phyloP scores from a whole-genome alignment of 441 rosid species.

The Erodium trifolium region DNA sequence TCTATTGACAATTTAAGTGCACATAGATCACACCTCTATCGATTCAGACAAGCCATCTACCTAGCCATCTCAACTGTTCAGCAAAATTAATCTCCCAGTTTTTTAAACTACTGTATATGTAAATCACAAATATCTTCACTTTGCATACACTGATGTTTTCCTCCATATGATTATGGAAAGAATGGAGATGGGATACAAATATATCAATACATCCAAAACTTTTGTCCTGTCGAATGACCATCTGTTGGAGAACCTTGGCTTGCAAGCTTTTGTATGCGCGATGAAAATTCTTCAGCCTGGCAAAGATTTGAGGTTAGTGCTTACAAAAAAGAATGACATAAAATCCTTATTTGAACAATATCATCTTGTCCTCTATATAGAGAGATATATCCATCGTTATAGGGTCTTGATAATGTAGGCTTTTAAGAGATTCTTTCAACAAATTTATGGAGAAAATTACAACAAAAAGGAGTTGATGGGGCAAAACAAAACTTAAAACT shows the following conservation, averaged over 20 bases:
- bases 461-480: not conserved
- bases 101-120: not conserved
- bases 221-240: constrained; percentile 46
- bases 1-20: not conserved
- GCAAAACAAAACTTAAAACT: not conserved
- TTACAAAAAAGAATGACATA: not conserved
- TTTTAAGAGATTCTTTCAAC: not conserved
- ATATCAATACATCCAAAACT: constrained; percentile 58
- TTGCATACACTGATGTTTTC: no score
- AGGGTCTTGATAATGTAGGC: not conserved
- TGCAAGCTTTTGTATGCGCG: constrained; percentile 65
- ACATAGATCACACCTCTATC: not conserved
- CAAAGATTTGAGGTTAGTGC: constrained; percentile 17
- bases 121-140: not conserved
- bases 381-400: not conserved
- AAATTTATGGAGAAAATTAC: not conserved
- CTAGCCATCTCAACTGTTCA: not conserved
- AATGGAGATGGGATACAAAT: not conserved
- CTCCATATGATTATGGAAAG: not conserved
- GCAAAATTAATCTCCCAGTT: not conserved
- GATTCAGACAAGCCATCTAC: not conserved
- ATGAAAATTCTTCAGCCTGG: constrained; percentile 92
- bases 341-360: not conserved
- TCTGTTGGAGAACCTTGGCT: constrained; percentile 59
- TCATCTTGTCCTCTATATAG: not conserved